A percentile compares a stretch with the other conserved stretches of the same genome.
Evolutionary conservation across 2,329 filamentous ascomycete genomes (phyloP).

Genomic region (Aspergillus sojae): DNA sequence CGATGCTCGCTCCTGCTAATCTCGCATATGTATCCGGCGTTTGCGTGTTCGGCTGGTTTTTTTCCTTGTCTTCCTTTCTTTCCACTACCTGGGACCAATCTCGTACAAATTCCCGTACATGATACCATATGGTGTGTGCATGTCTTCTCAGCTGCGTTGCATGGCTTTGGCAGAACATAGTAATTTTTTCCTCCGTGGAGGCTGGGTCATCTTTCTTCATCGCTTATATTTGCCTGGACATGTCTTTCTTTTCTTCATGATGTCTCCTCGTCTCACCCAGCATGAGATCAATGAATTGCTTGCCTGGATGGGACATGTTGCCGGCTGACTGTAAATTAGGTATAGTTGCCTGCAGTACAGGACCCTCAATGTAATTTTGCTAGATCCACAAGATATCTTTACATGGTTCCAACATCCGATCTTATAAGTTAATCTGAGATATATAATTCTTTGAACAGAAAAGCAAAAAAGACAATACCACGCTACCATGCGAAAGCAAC

Average conservation of each 20-base stretch:
- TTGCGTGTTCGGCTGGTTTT: constrained; percentile 14
- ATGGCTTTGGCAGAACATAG: constrained; percentile 17
- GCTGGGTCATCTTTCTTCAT: constrained; percentile 1
- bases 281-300: constrained; percentile 2
- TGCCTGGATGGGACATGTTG: background rate
- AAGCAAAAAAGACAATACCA: background rate
- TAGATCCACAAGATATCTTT: background rate
- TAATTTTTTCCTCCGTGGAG: constrained; percentile 5
- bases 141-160: constrained; percentile 3
- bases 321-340: constrained; percentile 1
- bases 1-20: background rate
- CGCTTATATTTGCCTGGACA: constrained; percentile 7
- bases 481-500: background rate
- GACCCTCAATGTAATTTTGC: background rate
- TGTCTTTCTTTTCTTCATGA: background rate
- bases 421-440: background rate
- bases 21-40: constrained; percentile 25
- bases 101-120: background rate
- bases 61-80: background rate
- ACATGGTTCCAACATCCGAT: background rate
- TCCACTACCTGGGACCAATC: background rate
- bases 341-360: background rate
- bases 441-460: background rate
- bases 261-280: constrained; percentile 1
- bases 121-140: constrained; percentile 1